Conservation (phyloP, 1,284 basidiomycete genomes). For the Kalmanozyma brasiliensis region DNA sequence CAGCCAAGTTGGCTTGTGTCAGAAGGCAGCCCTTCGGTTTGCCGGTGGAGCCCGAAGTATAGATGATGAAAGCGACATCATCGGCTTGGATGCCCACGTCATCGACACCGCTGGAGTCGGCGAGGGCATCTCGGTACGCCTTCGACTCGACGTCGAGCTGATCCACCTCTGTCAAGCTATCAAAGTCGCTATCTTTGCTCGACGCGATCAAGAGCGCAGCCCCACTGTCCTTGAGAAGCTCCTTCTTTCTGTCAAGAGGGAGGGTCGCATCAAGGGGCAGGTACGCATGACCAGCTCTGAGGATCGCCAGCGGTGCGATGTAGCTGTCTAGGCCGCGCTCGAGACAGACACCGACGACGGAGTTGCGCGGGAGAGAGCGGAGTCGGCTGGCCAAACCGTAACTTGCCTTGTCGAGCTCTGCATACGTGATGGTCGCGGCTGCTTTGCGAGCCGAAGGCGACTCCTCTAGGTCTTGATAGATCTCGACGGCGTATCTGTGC, state of each 20-base stretch:
- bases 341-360: conserved; percentile 57
- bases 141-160: conserved; percentile 18
- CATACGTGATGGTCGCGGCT: conserved; percentile 34
- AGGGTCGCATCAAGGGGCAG: conserved; percentile 66
- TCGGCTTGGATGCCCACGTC: conserved; percentile 4
- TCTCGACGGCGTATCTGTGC: conserved; percentile 39
- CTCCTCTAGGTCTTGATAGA: conserved; percentile 31
- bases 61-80: conserved; percentile 63
- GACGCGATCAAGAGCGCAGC: conserved; percentile 46
- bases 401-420: conserved; percentile 39
- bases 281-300: conserved; percentile 60
- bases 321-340: conserved; percentile 58
- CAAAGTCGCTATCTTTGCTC: conserved; percentile 5
- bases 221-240: conserved; percentile 55
- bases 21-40: conserved; percentile 63
- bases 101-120: neutral
- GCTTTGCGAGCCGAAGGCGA: conserved; percentile 5
- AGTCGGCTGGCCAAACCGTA: conserved; percentile 29
- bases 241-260: conserved; percentile 59
- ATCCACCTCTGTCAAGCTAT: neutral
- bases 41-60: conserved; percentile 64
- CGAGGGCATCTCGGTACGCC: conserved; percentile 8
- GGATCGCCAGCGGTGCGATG: conserved; percentile 49
- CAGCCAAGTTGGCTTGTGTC: conserved; percentile 55
- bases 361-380: conserved; percentile 19